phyloP scores from a whole-genome alignment of 169 alveolate genomes.

The Plasmodium falciparum region DNA sequence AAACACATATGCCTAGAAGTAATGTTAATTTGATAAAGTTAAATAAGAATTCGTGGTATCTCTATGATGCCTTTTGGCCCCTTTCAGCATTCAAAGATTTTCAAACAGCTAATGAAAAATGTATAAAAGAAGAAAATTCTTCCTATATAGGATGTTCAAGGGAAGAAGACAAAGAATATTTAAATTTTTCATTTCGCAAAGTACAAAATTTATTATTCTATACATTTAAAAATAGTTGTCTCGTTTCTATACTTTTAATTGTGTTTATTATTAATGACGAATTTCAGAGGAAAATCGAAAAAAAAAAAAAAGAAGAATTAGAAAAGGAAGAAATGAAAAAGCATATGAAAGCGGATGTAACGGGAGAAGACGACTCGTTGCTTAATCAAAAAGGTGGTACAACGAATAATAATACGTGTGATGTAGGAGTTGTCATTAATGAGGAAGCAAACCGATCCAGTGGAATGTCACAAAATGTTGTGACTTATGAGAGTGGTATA shows the following conservation, averaged over 20 bases:
- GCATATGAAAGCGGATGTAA: neutral
- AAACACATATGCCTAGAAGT: constrained; percentile 47
- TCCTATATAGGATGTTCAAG: constrained; percentile 63
- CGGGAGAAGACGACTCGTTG: neutral
- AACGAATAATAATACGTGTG: neutral
- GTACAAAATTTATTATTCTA: constrained; percentile 35
- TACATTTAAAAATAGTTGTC: constrained; percentile 50
- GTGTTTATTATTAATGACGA: constrained; percentile 32
- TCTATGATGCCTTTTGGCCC: constrained; percentile 73
- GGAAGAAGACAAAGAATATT: constrained; percentile 48
- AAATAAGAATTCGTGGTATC: constrained; percentile 48
- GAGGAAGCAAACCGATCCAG: too few species aligned
- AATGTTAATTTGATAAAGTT: constrained; percentile 41
- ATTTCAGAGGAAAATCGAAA: constrained; percentile 10
- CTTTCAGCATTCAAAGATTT: constrained; percentile 44
- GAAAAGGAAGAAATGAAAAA: neutral
- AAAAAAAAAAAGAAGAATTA: neutral
- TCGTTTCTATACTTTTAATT: constrained; percentile 31
- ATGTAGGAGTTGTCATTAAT: too few species aligned
- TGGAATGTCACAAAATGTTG: neutral
- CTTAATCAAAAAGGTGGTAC: neutral
- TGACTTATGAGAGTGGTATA: neutral
- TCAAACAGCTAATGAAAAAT: constrained; percentile 58
- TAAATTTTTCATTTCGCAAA: constrained; percentile 22
- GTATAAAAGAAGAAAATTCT: constrained; percentile 60